Evolutionary conservation across 75 land plant species (phyloP).

Genomic region (Picea sitchensis): DNA sequence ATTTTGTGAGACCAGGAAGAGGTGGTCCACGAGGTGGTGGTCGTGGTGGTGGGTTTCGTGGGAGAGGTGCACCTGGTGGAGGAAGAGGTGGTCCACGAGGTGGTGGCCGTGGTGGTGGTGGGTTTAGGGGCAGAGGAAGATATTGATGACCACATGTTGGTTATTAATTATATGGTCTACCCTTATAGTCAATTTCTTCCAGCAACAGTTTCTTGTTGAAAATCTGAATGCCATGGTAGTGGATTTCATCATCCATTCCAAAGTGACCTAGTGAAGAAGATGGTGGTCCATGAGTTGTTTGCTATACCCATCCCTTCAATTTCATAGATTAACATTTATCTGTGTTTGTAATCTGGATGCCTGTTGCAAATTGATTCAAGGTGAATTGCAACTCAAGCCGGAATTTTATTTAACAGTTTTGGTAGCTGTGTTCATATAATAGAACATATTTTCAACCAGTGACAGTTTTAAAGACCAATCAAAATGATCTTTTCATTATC

Average conservation of each 20-base stretch:
- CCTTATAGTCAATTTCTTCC: not conserved
- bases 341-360: not conserved
- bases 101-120: constrained; percentile 47
- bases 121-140: constrained; percentile 69
- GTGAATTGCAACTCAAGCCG: not conserved
- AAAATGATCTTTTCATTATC: not conserved
- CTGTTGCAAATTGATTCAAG: not conserved
- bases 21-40: constrained; percentile 50
- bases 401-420: not conserved
- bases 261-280: not conserved
- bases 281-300: not conserved
- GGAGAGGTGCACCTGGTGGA: constrained; percentile 55
- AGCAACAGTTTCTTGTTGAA: not conserved
- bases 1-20: constrained; percentile 14
- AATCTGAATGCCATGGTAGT: not conserved
- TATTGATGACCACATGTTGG: constrained; percentile 4
- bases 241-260: too few species aligned
- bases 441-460: not conserved
- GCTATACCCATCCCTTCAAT: not conserved
- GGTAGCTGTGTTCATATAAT: not conserved
- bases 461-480: not conserved
- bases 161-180: not conserved
- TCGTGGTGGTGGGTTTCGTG: constrained; percentile 57
- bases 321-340: not conserved
- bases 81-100: constrained; percentile 54